phyloP scores from a whole-genome alignment of 129 eudicot genomes.

The Cynara cardunculus region DNA sequence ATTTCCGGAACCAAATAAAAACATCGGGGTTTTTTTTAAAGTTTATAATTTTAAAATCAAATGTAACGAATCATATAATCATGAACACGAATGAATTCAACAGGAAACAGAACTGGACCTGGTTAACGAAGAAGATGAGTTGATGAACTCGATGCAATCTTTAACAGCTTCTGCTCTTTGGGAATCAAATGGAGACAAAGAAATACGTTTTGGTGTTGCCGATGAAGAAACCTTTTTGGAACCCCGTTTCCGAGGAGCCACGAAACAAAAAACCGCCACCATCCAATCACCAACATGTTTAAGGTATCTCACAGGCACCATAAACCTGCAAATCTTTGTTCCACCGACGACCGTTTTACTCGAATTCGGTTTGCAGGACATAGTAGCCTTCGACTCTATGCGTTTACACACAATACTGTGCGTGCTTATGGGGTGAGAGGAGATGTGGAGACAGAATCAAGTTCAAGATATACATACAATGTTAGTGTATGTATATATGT shows the following conservation, averaged over 20 bases:
- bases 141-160: constrained; percentile 67
- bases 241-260: constrained; percentile 19
- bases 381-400: constrained; percentile 12
- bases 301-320: constrained; percentile 32
- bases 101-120: constrained; percentile 40
- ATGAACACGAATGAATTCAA: constrained; percentile 2
- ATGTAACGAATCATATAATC: neutral
- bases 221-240: constrained; percentile 35
- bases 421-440: neutral
- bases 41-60: neutral
- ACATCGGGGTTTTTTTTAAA: neutral
- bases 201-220: constrained; percentile 29
- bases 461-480: neutral
- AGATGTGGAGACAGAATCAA: neutral
- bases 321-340: constrained; percentile 22
- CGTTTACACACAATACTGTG: neutral
- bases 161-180: constrained; percentile 59
- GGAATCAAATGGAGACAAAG: constrained; percentile 37
- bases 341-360: constrained; percentile 18
- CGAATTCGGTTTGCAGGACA: constrained; percentile 28
- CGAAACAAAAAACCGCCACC: constrained; percentile 21
- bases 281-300: constrained; percentile 40
- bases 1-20: neutral
- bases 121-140: constrained; percentile 49
- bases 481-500: neutral